A percentile compares a stretch with the other conserved stretches of the same genome.
Conservation (phyloP, 176 grass and related monocot genomes). For the Canna indica region DNA sequence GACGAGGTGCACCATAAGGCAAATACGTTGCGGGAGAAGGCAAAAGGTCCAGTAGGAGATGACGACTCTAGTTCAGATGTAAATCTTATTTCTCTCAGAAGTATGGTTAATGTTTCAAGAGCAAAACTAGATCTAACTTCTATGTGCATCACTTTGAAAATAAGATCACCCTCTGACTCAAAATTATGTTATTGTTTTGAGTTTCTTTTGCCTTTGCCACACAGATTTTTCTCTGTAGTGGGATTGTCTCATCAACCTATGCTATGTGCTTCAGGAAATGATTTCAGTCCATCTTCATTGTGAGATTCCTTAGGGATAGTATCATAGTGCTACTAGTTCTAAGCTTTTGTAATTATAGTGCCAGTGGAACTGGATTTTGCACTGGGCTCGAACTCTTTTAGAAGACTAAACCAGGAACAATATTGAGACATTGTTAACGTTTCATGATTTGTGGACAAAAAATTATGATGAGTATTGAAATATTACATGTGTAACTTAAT, state of each 20-base stretch:
- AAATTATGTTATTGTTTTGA: too few species aligned
- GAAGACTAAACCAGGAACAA: not conserved
- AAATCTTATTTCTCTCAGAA: not conserved
- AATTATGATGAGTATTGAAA: not conserved
- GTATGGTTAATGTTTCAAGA: not conserved
- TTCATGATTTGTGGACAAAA: not conserved
- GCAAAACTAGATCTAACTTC: not conserved
- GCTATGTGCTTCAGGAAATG: too few species aligned
- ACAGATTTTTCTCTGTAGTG: too few species aligned
- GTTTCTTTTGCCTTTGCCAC: too few species aligned
- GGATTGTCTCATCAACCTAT: too few species aligned
- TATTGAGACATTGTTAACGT: not conserved
- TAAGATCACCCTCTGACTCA: too few species aligned
- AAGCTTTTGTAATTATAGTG: not conserved
- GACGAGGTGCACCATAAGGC: constrained; percentile 49
- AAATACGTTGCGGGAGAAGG: constrained; percentile 33
- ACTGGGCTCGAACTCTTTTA: too few species aligned
- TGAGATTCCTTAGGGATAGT: too few species aligned
- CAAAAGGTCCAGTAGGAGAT: constrained; percentile 12
- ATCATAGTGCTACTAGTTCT: not conserved
- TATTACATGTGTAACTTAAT: too few species aligned
- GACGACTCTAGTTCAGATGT: constrained; percentile 23
- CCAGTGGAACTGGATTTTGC: too few species aligned
- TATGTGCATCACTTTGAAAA: too few species aligned
- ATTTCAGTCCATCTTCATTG: too few species aligned